Evolutionary conservation across 441 rosid genomes (phyloP).

Genomic region (Dalechampia spathulata): DNA sequence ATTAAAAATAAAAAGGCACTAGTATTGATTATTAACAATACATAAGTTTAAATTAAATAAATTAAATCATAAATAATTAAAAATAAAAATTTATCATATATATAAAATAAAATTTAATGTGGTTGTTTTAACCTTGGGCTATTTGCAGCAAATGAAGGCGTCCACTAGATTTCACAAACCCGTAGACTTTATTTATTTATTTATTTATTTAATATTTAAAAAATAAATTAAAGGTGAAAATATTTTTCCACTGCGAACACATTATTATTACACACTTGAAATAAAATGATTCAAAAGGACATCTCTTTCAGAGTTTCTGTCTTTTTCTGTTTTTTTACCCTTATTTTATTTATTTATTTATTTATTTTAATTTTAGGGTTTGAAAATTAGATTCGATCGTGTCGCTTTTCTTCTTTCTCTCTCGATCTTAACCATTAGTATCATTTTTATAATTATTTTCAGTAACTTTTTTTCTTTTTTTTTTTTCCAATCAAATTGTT

Average conservation of each 20-base stretch:
- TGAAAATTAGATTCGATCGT: constrained; percentile 31
- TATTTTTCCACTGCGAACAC: neutral
- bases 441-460: constrained; percentile 1
- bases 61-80: too few species aligned
- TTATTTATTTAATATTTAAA: neutral
- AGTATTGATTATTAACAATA: too few species aligned
- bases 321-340: neutral
- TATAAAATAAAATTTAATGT: neutral
- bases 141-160: neutral
- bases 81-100: too few species aligned
- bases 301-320: constrained; percentile 22
- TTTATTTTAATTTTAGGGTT: constrained; percentile 12
- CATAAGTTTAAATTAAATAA: too few species aligned
- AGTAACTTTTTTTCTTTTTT: neutral
- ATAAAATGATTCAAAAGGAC: constrained; percentile 9
- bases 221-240: too few species aligned
- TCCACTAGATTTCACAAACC: neutral
- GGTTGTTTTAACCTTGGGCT: neutral
- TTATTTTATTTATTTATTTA: neutral
- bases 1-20: too few species aligned
- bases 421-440: constrained; percentile 29
- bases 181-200: neutral
- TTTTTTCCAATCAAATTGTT: neutral
- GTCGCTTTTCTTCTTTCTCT: constrained; percentile 21
- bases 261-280: neutral